A percentile compares a stretch with the other conserved stretches of the same genome.
Conservation (phyloP, 208 protist species). For the Giardia muris region DNA sequence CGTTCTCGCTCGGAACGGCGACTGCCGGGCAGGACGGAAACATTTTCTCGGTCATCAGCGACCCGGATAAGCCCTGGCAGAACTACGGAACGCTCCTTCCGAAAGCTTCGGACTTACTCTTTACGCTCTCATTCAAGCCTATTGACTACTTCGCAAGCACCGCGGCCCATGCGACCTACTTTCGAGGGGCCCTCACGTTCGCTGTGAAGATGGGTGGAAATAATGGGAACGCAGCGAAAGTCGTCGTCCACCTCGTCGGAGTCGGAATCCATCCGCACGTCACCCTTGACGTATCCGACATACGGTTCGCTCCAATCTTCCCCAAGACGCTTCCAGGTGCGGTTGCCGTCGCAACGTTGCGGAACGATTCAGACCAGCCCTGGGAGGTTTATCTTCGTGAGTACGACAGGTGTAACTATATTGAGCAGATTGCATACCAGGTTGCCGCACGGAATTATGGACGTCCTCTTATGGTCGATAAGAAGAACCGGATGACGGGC, state of each 20-base stretch:
- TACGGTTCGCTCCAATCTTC: background rate
- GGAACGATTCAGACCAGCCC: slow-evolving; percentile 11
- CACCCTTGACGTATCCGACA: too few species aligned
- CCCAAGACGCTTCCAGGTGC: background rate
- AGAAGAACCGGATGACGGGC: background rate
- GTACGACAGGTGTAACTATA: background rate
- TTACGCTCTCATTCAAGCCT: background rate
- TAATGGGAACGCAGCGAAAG: background rate
- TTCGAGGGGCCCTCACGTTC: background rate
- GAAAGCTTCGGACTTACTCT: background rate
- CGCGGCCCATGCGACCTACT: background rate
- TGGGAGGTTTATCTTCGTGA: background rate
- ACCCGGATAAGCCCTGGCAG: background rate
- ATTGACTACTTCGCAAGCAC: background rate
- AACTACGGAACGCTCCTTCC: background rate
- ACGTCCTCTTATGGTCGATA: background rate
- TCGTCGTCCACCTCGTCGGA: background rate
- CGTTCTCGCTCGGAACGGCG: background rate
- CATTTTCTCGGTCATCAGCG: background rate
- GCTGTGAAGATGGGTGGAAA: background rate
- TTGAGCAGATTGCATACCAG: background rate
- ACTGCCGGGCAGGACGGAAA: background rate
- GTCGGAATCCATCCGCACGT: background rate
- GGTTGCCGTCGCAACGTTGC: background rate
- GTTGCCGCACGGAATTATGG: background rate